A percentile compares a stretch with the other conserved stretches of the same genome.
Conservation (phyloP, 495 filamentous ascomycete genomes). For the Barbatosphaeria neglecta region DNA sequence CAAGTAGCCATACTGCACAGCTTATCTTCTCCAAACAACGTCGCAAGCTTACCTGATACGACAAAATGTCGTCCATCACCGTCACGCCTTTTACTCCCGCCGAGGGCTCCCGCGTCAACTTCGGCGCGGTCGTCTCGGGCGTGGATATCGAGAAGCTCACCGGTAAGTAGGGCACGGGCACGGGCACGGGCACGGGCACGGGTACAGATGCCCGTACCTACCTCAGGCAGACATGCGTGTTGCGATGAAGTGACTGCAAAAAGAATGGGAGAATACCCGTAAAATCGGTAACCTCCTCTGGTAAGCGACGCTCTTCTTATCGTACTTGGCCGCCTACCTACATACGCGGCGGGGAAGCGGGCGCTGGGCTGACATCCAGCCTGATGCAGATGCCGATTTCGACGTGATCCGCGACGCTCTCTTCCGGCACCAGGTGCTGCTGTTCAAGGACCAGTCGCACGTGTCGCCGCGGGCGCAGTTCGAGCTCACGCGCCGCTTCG, state of each 20-base stretch:
- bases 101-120: slow-evolving; percentile 40
- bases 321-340: neutral
- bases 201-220: too few relatives aligned
- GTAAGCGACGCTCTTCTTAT: slow-evolving; percentile 20
- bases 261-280: slow-evolving; percentile 39
- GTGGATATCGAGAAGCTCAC: slow-evolving; percentile 48
- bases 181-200: too few relatives aligned
- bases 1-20: too few relatives aligned
- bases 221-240: slow-evolving; percentile 3
- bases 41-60: neutral
- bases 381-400: slow-evolving; percentile 43
- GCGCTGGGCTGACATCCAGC: slow-evolving; percentile 1
- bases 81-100: slow-evolving; percentile 25
- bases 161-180: slow-evolving; percentile 25
- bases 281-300: slow-evolving; percentile 43
- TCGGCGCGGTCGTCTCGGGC: slow-evolving; percentile 45
- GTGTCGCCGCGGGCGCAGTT: slow-evolving; percentile 57
- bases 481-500: slow-evolving; percentile 57
- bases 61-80: neutral
- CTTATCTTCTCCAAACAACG: neutral
- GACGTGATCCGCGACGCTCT: slow-evolving; percentile 45
- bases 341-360: too few relatives aligned
- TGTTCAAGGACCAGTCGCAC: slow-evolving; percentile 54
- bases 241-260: slow-evolving; percentile 17
- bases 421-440: slow-evolving; percentile 50